These are phyloP conservation scores for Pedinophyceae sp. DNA, from an alignment of 139 green algal genomes.

Conservation along the genomic window DNA sequence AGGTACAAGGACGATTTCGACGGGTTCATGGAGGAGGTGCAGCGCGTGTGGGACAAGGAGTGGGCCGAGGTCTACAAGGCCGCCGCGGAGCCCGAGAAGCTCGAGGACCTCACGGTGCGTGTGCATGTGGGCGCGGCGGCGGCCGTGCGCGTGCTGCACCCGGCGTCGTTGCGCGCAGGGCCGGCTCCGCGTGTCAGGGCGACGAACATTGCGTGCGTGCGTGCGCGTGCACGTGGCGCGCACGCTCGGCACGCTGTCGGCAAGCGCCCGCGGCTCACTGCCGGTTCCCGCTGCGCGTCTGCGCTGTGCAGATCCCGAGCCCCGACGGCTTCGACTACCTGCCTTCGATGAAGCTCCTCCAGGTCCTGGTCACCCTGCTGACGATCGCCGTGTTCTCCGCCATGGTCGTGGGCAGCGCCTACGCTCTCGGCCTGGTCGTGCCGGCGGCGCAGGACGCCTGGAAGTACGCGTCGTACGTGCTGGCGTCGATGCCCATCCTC, in stretches of 20 bases:
- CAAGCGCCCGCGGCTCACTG: background rate
- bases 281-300: constrained; percentile 2
- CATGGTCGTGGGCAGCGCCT: background rate
- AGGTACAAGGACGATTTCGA: constrained; percentile 32
- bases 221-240: background rate
- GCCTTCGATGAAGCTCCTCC: constrained; percentile 1
- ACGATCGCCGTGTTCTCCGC: constrained; percentile 2
- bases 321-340: constrained; percentile 11
- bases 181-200: background rate
- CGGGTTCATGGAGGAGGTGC: constrained; percentile 31
- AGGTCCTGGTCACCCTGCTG: constrained; percentile 12
- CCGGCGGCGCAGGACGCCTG: too few relatives aligned
- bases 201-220: background rate
- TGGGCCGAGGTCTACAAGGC: background rate
- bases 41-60: constrained; percentile 30
- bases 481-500: too few relatives aligned
- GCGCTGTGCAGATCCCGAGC: constrained; percentile 1
- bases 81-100: background rate
- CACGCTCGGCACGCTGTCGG: background rate
- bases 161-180: background rate
- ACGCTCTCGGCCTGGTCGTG: too few relatives aligned
- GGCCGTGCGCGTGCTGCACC: background rate
- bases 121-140: background rate
- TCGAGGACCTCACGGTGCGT: background rate
- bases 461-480: too few relatives aligned